Base-by-base conservation (phyloP, 495 filamentous ascomycete genomes). In the Aspergillus saccharolyticus region DNA sequence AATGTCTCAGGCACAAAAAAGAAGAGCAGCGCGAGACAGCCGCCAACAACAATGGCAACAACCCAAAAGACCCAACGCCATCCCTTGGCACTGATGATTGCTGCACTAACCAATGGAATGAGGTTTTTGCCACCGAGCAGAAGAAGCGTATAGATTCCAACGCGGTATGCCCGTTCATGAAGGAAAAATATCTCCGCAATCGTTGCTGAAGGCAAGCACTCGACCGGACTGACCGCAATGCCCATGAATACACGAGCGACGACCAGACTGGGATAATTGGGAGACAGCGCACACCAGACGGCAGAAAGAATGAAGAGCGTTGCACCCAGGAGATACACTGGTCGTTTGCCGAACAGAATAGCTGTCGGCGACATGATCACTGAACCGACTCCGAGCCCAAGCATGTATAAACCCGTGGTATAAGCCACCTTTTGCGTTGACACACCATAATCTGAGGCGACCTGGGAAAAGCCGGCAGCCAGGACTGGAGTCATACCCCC, bases 1-100 rank as follows among this genome's bases (percentile, higher is more conserved):
- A 96, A 96, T 0, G 92, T 96, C 72, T 98, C 94, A 0, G 94
- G 94, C 6, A 96, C 89, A 63, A 96, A 96, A 55, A 98, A 77
- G 63, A 96, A 96, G 1, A 97, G 75, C 1, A 95, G 70, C 9
- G 80, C 64, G 44, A 88, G 80, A 59, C 88, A 89, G 52, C 87
- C 83, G 0, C 83, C 91, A 39, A 93, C 91, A 24, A 96, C 71
- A 1, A 96, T 89, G 6, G 94, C 86, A 54, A 96, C 87, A 59
- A 96, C 84, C 88, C 90, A 96, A 66, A 94, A 94, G 0, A 91
- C 89, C 92, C 92, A 97, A 63, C 91, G 85, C 94, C 94, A 98
- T 3, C 82, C 82, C 42, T 90, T 67, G 2, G 76, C 72, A 53
- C 89, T 77, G 46, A 97, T 95, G 52, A 98, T 88, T 12, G 78